Conservation (phyloP, 768 basidiomycete species). For the Gymnopilus junonius region DNA sequence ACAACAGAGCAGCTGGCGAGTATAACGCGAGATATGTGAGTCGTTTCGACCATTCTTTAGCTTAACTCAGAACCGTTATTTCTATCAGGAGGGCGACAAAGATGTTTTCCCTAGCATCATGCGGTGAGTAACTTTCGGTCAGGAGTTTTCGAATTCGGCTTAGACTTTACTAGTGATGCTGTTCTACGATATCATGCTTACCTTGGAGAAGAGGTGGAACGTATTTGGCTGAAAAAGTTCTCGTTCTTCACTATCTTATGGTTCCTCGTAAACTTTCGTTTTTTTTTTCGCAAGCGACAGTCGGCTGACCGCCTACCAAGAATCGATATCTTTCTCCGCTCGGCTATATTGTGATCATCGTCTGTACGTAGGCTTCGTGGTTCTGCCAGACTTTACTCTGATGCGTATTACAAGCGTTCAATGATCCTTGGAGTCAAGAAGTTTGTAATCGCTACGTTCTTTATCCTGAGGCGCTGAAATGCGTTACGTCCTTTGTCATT, state of each 20-base stretch:
- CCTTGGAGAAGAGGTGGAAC: conserved; percentile 39
- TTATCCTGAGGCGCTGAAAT: conserved; percentile 39
- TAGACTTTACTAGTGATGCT: conserved; percentile 32
- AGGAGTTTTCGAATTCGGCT: background rate
- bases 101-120: conserved; percentile 41
- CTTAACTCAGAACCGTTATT: background rate
- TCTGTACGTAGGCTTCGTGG: conserved; percentile 28
- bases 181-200: conserved; percentile 40
- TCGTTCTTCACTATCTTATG: conserved; percentile 34
- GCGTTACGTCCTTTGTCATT: conserved; percentile 34
- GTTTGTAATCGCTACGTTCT: conserved; percentile 38
- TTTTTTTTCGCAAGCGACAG: background rate
- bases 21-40: background rate
- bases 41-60: background rate
- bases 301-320: conserved; percentile 13
- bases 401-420: conserved; percentile 28
- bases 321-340: conserved; percentile 42
- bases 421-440: conserved; percentile 33
- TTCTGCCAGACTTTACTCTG: background rate
- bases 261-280: background rate
- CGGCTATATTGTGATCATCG: conserved; percentile 38
- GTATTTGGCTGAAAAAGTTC: conserved; percentile 36
- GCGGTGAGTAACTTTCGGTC: conserved; percentile 26
- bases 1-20: background rate
- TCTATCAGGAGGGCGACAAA: conserved; percentile 35